Evolutionary conservation across 2,329 filamentous ascomycete species (phyloP).

Genomic region (Neofusicoccum laricinum): DNA sequence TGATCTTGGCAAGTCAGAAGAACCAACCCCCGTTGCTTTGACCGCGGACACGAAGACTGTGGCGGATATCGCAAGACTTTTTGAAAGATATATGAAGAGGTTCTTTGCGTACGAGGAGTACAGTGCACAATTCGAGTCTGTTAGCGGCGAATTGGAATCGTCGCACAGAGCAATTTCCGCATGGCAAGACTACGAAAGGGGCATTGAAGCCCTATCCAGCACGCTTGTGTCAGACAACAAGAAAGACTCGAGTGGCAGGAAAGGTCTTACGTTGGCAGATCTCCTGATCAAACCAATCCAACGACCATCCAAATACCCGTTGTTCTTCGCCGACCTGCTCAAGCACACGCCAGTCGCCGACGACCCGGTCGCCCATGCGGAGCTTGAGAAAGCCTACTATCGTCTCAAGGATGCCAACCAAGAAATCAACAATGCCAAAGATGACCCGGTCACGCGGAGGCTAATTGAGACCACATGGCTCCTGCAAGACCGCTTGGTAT

Average conservation of each 20-base stretch:
- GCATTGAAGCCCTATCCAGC: slow-evolving; percentile 77
- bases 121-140: slow-evolving; percentile 81
- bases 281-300: slow-evolving; percentile 96
- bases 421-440: slow-evolving; percentile 81
- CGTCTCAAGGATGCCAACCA: slow-evolving; percentile 71
- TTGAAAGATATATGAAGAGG: slow-evolving; percentile 66
- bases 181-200: slow-evolving; percentile 79
- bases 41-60: slow-evolving; percentile 54
- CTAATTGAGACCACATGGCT: slow-evolving; percentile 79
- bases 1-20: slow-evolving; percentile 42
- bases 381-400: slow-evolving; percentile 70
- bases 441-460: slow-evolving; percentile 66
- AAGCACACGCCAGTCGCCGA: slow-evolving; percentile 81
- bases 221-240: slow-evolving; percentile 69
- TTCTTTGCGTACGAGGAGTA: slow-evolving; percentile 93
- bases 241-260: slow-evolving; percentile 62
- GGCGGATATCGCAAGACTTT: slow-evolving; percentile 52
- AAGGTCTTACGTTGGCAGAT: slow-evolving; percentile 78
- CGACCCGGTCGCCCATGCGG: slow-evolving; percentile 77
- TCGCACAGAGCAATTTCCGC: slow-evolving; percentile 66
- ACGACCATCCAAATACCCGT: slow-evolving; percentile 83
- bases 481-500: slow-evolving; percentile 76
- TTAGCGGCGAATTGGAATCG: slow-evolving; percentile 72
- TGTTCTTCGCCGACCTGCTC: slow-evolving; percentile 80
- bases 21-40: slow-evolving; percentile 35